Percentiles rank a stretch among this genome's conserved stretches.
Evolutionary conservation across 2,329 filamentous ascomycete genomes (phyloP).

Genomic region (Neopestalotiopsis clavispora): DNA sequence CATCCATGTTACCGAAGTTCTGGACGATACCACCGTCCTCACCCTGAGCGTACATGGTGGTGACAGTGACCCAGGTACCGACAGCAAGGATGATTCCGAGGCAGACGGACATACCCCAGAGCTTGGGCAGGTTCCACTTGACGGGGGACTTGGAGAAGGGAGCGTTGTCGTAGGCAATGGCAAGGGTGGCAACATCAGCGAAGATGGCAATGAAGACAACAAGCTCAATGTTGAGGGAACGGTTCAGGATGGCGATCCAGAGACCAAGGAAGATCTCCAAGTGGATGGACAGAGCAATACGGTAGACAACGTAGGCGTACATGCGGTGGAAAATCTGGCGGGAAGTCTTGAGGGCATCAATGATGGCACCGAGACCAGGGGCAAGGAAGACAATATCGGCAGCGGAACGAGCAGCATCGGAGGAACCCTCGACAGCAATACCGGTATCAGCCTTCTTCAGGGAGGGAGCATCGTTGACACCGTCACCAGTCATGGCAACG

Average conservation of each 20-base stretch:
- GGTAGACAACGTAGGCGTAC: constrained; percentile 95
- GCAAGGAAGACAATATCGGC: constrained; percentile 94
- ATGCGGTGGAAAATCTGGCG: constrained; percentile 96
- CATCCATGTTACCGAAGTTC: constrained; percentile 83
- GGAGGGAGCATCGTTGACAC: constrained; percentile 92
- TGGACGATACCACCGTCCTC: constrained; percentile 83
- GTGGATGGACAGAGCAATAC: constrained; percentile 90
- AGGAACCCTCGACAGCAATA: constrained; percentile 92
- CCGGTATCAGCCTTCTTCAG: constrained; percentile 96
- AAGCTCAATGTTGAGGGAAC: constrained; percentile 81
- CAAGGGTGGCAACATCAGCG: constrained; percentile 88
- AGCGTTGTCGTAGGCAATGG: constrained; percentile 92
- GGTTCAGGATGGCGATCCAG: constrained; percentile 89
- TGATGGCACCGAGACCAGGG: constrained; percentile 88
- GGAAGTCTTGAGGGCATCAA: constrained; percentile 89
- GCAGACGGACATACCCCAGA: constrained; percentile 90
- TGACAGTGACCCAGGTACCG: constrained; percentile 88
- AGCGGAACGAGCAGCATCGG: constrained; percentile 87
- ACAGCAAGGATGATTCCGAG: constrained; percentile 81
- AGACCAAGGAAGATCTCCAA: constrained; percentile 90
- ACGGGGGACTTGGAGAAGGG: constrained; percentile 85
- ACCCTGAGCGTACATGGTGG: constrained; percentile 67
- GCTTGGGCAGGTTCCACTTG: constrained; percentile 94
- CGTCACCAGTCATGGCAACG: constrained; percentile 95
- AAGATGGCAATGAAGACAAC: constrained; percentile 96